A percentile compares a stretch with the other conserved stretches of the same genome.
phyloP scores from a whole-genome alignment of 2,329 filamentous ascomycete species.

The Trichoderma harzianum region DNA sequence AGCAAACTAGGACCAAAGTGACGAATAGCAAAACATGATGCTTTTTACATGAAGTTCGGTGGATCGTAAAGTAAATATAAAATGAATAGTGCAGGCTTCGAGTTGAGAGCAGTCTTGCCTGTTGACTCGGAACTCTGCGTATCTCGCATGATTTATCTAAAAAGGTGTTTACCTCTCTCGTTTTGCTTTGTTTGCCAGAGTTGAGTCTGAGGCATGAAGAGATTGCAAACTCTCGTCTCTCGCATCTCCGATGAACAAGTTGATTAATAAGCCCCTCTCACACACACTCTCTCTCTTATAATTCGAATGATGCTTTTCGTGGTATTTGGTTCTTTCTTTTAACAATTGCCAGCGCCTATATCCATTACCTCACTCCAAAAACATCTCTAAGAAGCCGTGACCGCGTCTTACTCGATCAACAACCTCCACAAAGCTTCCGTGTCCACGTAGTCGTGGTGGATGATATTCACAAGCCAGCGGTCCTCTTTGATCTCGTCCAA shows the following conservation, averaged over 20 bases:
- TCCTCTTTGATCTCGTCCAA: conserved; percentile 65
- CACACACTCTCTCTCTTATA: neutral
- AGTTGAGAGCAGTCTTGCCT: neutral
- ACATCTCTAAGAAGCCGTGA: neutral
- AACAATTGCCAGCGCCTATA: neutral
- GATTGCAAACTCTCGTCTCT: neutral
- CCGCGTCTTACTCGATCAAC: conserved; percentile 42
- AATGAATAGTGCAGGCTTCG: neutral
- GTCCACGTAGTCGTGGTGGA: conserved; percentile 75
- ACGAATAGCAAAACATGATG: neutral
- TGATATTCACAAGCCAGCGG: conserved; percentile 86
- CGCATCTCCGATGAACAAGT: neutral
- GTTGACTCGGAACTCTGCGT: neutral
- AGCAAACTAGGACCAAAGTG: neutral
- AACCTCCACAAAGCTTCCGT: conserved; percentile 69
- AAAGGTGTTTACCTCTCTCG: neutral
- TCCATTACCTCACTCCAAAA: neutral
- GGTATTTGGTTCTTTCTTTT: neutral
- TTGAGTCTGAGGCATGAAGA: neutral
- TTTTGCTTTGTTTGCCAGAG: neutral
- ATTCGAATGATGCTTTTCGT: neutral
- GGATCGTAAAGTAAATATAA: neutral
- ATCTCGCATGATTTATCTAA: neutral
- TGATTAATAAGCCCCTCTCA: neutral
- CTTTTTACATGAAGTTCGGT: neutral